phyloP scores from a whole-genome alignment of 2,329 filamentous ascomycete genomes.

The Colletotrichum graminicola region DNA sequence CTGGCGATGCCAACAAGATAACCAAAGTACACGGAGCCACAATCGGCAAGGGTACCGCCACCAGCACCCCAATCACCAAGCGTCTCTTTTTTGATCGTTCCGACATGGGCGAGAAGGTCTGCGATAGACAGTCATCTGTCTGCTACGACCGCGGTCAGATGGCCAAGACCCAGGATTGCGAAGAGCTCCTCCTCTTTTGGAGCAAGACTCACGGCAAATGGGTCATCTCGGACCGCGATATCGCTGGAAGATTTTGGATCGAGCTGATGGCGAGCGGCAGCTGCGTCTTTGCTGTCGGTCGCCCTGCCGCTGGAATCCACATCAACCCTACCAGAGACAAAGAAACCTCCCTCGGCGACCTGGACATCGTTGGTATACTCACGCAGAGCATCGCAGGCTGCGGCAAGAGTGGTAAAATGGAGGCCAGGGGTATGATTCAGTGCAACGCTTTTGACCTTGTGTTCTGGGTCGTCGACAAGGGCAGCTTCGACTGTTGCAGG shows the following conservation, averaged over 20 bases:
- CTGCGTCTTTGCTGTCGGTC: conserved; percentile 23
- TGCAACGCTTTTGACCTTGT: conserved; percentile 12
- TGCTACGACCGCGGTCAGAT: conserved; percentile 20
- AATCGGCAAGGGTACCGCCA: neutral
- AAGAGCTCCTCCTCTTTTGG: conserved; percentile 4
- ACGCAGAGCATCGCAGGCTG: neutral
- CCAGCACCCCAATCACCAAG: conserved; percentile 9
- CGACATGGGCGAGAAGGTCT: neutral
- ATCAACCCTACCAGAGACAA: neutral
- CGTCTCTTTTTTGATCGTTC: conserved; percentile 1
- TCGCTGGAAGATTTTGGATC: conserved; percentile 18
- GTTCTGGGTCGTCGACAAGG: conserved; percentile 20
- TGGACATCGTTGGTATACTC: conserved; percentile 12
- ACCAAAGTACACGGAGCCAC: neutral
- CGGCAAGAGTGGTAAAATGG: conserved; percentile 1
- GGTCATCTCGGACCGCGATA: conserved; percentile 9
- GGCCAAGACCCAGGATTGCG: conserved; percentile 13
- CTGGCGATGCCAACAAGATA: neutral
- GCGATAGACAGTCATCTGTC: neutral
- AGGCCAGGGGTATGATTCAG: conserved; percentile 14
- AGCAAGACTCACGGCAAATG: neutral
- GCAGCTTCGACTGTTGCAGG: conserved; percentile 29
- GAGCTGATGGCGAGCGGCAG: conserved; percentile 9
- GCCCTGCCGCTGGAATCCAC: neutral
- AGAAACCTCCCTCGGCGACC: conserved; percentile 10